Evolutionary conservation across 768 basidiomycete genomes (phyloP).

Genomic region (Pleurotus pulmonarius): DNA sequence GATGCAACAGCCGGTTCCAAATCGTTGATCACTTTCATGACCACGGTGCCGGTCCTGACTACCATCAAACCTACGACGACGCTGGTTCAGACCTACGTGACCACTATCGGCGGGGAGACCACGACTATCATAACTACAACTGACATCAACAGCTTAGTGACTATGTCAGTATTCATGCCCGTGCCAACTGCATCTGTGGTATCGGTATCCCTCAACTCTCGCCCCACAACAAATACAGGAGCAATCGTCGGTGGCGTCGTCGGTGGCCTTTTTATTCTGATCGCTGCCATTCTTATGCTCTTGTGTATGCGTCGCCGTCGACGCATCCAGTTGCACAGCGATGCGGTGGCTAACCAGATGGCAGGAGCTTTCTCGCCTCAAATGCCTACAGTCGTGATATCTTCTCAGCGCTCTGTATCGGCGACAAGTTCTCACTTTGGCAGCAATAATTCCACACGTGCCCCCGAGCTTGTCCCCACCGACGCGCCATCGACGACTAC

Average conservation of each 20-base stretch:
- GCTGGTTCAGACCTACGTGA: neutral
- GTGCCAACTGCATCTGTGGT: neutral
- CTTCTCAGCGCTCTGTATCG: neutral
- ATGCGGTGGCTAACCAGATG: neutral
- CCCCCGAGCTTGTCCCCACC: neutral
- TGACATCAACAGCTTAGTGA: neutral
- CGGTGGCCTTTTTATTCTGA: neutral
- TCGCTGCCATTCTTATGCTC: neutral
- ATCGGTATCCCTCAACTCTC: neutral
- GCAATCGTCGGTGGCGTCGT: slow-evolving; percentile 9
- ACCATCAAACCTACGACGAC: too few species aligned
- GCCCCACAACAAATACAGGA: neutral
- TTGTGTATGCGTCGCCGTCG: slow-evolving; percentile 7
- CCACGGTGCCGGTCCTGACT: too few species aligned
- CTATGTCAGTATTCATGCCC: neutral
- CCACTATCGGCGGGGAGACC: neutral
- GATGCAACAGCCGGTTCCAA: too few species aligned
- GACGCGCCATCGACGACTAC: neutral
- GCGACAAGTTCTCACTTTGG: neutral
- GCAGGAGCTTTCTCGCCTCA: neutral
- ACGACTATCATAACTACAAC: neutral
- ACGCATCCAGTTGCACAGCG: neutral
- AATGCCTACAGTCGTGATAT: neutral
- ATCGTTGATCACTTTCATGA: too few species aligned
- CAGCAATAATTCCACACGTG: neutral